A percentile compares a stretch with the other conserved stretches of the same genome.
These are phyloP conservation scores for Yamadazyma dushanensis DNA, from an alignment of 1,139 yeast genomes.

Conservation along the genomic window DNA sequence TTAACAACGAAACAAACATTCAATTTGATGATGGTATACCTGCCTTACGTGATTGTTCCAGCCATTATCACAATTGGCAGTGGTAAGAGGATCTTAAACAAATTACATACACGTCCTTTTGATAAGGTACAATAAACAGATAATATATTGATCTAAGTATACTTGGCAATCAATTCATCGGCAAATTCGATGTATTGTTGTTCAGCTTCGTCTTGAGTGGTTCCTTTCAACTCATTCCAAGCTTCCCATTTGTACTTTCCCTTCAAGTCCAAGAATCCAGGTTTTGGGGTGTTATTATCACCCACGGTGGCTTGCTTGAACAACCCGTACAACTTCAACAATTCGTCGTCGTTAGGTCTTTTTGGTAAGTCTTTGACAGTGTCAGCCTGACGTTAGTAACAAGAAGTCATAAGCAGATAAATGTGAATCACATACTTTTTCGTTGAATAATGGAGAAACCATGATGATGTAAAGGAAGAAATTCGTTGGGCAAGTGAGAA, in stretches of 20 bases:
- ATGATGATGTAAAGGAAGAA: slow-evolving; percentile 19
- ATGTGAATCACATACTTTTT: slow-evolving; percentile 52
- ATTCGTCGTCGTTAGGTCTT: slow-evolving; percentile 85
- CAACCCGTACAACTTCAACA: slow-evolving; percentile 80
- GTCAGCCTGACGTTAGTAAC: slow-evolving; percentile 55
- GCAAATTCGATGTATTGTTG: slow-evolving; percentile 75
- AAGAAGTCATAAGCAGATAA: no score
- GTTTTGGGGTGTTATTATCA: slow-evolving; percentile 81
- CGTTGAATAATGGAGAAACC: slow-evolving; percentile 57
- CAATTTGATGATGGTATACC: slow-evolving; percentile 53
- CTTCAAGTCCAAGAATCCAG: slow-evolving; percentile 88
- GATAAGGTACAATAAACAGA: background rate
- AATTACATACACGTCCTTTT: slow-evolving; percentile 1
- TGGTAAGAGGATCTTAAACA: background rate
- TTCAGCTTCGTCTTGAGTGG: slow-evolving; percentile 89
- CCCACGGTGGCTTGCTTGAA: slow-evolving; percentile 98
- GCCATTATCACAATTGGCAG: slow-evolving; percentile 30
- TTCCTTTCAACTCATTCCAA: slow-evolving; percentile 88
- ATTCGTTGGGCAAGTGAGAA: background rate
- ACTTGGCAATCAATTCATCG: slow-evolving; percentile 59
- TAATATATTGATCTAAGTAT: slow-evolving; percentile 21
- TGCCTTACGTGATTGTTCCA: slow-evolving; percentile 72
- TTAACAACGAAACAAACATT: slow-evolving; percentile 34
- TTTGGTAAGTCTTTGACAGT: slow-evolving; percentile 73
- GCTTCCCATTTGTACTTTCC: slow-evolving; percentile 98